Evolutionary conservation across 805 yeast genomes (phyloP).

Genomic region (Metschnikowia gelsemii): DNA sequence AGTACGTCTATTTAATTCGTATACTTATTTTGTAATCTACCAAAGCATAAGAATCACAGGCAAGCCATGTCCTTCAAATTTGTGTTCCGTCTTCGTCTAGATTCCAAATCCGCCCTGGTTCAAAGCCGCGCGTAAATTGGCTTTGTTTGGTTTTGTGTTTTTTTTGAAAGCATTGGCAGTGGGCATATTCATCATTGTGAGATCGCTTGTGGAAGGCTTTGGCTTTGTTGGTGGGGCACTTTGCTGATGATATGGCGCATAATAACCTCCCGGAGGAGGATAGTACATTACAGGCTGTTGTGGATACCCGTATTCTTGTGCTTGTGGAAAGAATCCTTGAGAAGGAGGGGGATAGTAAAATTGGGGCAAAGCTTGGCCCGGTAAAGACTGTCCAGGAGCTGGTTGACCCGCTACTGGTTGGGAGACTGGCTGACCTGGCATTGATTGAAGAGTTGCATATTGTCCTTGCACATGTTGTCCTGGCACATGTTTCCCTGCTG

Average conservation of each 20-base stretch:
- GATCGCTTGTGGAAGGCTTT: conserved; percentile 38
- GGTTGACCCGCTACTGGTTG: no score
- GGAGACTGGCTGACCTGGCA: conserved; percentile 1
- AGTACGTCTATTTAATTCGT: not conserved
- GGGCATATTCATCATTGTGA: conserved; percentile 50
- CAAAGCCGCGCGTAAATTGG: conserved; percentile 60
- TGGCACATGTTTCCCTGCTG: not conserved
- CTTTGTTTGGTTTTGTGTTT: conserved; percentile 50
- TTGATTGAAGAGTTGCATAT: conserved; percentile 1
- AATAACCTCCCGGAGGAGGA: conserved; percentile 23
- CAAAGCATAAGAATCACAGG: no score
- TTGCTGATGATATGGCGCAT: conserved; percentile 17
- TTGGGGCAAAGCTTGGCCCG: conserved; percentile 10
- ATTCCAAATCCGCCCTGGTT: conserved; percentile 70
- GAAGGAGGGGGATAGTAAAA: conserved; percentile 16
- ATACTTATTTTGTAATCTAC: not conserved
- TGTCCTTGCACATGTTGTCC: not conserved
- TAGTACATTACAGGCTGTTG: conserved; percentile 17
- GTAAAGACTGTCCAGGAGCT: no score
- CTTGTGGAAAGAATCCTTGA: conserved; percentile 16
- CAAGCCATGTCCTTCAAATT: no score
- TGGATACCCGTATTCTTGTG: conserved; percentile 15
- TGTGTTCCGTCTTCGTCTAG: no score
- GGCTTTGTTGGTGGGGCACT: conserved; percentile 6
- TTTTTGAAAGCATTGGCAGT: conserved; percentile 37